These are phyloP conservation scores for Globisporangium camurandrum DNA, from an alignment of 352 stramenopile species.

Conservation along the genomic window DNA sequence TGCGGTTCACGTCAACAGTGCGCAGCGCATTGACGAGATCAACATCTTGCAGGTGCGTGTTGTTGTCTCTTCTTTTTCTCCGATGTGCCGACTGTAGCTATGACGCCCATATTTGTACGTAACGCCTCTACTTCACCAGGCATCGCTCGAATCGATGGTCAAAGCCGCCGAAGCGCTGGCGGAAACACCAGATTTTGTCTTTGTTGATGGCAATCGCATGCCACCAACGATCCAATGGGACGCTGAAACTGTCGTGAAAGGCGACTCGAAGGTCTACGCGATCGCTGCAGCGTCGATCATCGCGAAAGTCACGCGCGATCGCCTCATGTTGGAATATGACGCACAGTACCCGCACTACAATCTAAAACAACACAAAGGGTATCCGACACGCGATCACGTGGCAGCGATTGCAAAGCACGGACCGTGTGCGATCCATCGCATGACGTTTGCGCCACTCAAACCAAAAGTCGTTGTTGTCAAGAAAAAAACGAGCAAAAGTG, in stretches of 20 bases:
- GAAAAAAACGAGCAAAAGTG: too few species aligned
- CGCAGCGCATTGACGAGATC: conserved; percentile 94
- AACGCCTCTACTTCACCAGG: conserved; percentile 20
- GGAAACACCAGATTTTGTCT: conserved; percentile 70
- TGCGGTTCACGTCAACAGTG: conserved; percentile 71
- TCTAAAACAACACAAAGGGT: conserved; percentile 96
- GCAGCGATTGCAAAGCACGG: conserved; percentile 83
- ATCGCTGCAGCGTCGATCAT: conserved; percentile 98
- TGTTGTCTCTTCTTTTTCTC: background rate
- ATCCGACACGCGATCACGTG: conserved; percentile 92
- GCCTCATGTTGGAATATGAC: conserved; percentile 95
- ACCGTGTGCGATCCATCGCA: conserved; percentile 91
- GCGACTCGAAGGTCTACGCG: conserved; percentile 92
- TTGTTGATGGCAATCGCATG: conserved; percentile 95
- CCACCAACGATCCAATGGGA: conserved; percentile 80
- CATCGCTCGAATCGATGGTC: conserved; percentile 94
- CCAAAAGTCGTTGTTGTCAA: conserved; percentile 23
- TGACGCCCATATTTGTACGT: too few species aligned
- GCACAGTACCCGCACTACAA: conserved; percentile 90
- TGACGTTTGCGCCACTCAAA: conserved; percentile 96
- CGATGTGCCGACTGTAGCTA: background rate
- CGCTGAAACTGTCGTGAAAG: conserved; percentile 92
- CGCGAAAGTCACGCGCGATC: conserved; percentile 96
- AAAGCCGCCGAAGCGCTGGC: conserved; percentile 72
- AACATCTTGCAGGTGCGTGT: conserved; percentile 93